These are phyloP conservation scores for Carpediemonas membranifera DNA, from an alignment of 78 protist genomes.

Conservation along the genomic window DNA sequence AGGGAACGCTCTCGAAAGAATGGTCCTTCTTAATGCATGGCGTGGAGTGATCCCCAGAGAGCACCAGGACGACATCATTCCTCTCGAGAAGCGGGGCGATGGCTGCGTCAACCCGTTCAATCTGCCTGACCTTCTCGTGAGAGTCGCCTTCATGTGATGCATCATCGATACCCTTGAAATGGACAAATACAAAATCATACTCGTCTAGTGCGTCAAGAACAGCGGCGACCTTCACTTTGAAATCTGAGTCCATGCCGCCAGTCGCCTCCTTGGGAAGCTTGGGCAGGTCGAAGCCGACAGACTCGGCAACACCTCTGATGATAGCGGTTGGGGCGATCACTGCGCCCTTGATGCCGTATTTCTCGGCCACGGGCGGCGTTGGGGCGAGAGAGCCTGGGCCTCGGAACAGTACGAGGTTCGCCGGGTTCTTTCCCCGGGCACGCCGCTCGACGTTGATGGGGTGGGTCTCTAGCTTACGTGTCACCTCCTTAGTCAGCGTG, in stretches of 20 bases:
- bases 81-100: too few species aligned
- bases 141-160: conserved; percentile 53
- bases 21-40: conserved; percentile 60
- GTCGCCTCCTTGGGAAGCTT: conserved; percentile 45
- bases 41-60: conserved; percentile 77
- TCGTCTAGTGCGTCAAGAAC: conserved; percentile 5
- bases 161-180: conserved; percentile 68
- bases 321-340: conserved; percentile 77
- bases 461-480: conserved; percentile 24
- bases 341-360: conserved; percentile 33
- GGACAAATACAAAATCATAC: conserved; percentile 56
- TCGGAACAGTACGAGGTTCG: conserved; percentile 61
- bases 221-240: conserved; percentile 43
- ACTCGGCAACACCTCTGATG: conserved; percentile 64
- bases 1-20: conserved; percentile 58
- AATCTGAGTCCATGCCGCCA: conserved; percentile 65
- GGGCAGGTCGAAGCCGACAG: conserved; percentile 35
- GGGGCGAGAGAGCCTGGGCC: conserved; percentile 51
- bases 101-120: too few species aligned
- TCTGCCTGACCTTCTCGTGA: not conserved
- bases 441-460: conserved; percentile 53
- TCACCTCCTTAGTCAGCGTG: not conserved
- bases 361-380: conserved; percentile 24
- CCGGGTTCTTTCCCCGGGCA: conserved; percentile 32
- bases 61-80: too few species aligned